Conservation (phyloP, 768 basidiomycete genomes). For the Psilocybe cubensis region DNA sequence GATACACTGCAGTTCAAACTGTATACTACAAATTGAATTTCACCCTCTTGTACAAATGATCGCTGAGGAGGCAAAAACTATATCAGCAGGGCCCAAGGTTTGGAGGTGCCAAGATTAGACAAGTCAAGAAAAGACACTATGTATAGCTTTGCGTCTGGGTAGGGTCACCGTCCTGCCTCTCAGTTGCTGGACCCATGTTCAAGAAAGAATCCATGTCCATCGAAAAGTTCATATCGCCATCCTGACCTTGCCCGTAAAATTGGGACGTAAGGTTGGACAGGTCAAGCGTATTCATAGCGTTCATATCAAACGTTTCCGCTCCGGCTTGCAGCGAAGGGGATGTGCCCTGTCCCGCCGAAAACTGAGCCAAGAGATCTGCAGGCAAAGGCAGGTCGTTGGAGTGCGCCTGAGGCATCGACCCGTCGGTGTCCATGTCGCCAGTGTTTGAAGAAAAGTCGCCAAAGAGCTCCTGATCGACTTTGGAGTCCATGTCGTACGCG, state of each 20-base stretch:
- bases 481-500: slow-evolving; percentile 20
- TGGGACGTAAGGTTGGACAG: slow-evolving; percentile 45
- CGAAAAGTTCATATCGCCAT: slow-evolving; percentile 46
- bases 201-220: slow-evolving; percentile 61
- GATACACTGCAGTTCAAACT: too few relatives aligned
- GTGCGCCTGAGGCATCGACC: slow-evolving; percentile 8
- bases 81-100: too few relatives aligned
- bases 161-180: slow-evolving; percentile 7
- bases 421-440: slow-evolving; percentile 7
- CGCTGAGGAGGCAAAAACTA: too few relatives aligned
- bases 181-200: slow-evolving; percentile 36
- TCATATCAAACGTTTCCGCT: slow-evolving; percentile 49
- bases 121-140: neutral
- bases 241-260: slow-evolving; percentile 42
- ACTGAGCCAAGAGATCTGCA: slow-evolving; percentile 45
- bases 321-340: slow-evolving; percentile 26
- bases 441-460: slow-evolving; percentile 21
- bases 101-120: too few relatives aligned
- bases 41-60: too few relatives aligned
- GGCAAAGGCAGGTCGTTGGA: slow-evolving; percentile 39
- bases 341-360: slow-evolving; percentile 35
- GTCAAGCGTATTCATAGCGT: slow-evolving; percentile 48
- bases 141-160: neutral
- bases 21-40: too few relatives aligned
- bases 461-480: slow-evolving; percentile 25